A percentile compares a stretch with the other conserved stretches of the same genome.
Conservation (phyloP, 495 filamentous ascomycete species). For the Aspergillus diversus region DNA sequence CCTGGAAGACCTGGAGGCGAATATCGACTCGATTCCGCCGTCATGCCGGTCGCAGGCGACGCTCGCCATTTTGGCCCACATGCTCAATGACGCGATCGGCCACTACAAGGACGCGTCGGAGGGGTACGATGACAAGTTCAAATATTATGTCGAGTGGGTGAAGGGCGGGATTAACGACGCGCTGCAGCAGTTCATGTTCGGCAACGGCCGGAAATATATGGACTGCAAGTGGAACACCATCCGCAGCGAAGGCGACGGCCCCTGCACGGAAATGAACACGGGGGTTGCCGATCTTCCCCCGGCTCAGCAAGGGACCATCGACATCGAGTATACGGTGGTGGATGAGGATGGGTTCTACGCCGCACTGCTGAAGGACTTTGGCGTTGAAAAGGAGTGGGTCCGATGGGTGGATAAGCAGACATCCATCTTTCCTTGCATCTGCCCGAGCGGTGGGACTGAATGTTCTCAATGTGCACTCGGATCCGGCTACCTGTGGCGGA, state of each 20-base stretch:
- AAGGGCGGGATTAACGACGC: not conserved
- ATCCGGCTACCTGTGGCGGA: not conserved
- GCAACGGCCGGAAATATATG: not conserved
- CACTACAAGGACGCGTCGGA: not conserved
- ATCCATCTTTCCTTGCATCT: not conserved
- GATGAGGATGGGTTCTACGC: not conserved
- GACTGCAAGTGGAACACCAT: not conserved
- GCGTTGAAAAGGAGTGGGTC: not conserved
- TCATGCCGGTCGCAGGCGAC: not conserved
- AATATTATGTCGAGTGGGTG: not conserved
- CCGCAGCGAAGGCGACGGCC: too few relatives aligned
- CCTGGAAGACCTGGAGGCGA: not conserved
- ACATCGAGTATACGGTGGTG: not conserved
- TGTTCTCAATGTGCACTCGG: not conserved
- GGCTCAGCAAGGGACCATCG: not conserved
- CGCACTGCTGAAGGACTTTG: not conserved
- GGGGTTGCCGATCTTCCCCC: not conserved
- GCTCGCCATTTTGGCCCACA: not conserved
- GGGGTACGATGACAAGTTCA: not conserved
- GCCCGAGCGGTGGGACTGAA: not conserved
- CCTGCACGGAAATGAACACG: not conserved
- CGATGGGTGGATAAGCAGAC: not conserved
- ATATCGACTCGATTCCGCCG: not conserved
- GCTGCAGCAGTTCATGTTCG: not conserved
- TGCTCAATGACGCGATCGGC: not conserved